Conservation (phyloP, 2,329 filamentous ascomycete genomes). For the Fusarium scirpi region DNA sequence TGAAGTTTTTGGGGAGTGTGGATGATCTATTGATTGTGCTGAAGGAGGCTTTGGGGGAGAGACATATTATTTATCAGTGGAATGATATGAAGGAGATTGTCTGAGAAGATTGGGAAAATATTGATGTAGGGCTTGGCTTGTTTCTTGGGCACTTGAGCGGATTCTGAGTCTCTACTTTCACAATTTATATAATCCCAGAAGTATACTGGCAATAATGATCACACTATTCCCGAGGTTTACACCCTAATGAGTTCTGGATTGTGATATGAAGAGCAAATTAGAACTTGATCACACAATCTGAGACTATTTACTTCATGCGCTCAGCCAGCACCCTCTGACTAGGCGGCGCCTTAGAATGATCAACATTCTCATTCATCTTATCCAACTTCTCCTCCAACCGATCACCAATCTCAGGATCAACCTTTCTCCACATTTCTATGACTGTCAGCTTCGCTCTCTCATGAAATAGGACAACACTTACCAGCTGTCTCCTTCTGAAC, state of each 20-base stretch:
- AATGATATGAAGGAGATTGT: constrained; percentile 29
- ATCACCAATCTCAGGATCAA: not conserved
- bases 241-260: too few relatives aligned
- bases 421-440: not conserved
- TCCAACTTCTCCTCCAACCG: not conserved
- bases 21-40: constrained; percentile 60
- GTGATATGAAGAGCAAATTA: too few relatives aligned
- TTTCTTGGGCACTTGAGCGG: not conserved
- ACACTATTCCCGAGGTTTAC: too few relatives aligned
- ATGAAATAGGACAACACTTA: not conserved
- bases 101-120: rapidly evolving
- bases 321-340: not conserved
- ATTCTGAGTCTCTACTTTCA: too few relatives aligned
- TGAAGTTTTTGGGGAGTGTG: constrained; percentile 57
- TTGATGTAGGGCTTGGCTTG: not conserved
- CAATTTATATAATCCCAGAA: too few relatives aligned
- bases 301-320: too few relatives aligned
- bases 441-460: not conserved
- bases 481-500: constrained; percentile 2
- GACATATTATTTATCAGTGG: constrained; percentile 51
- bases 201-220: too few relatives aligned
- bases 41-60: constrained; percentile 59
- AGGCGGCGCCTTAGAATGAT: not conserved
- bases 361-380: not conserved
- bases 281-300: too few relatives aligned